A percentile compares a stretch with the other conserved stretches of the same genome.
phyloP scores from a whole-genome alignment of 305 asterid genomes.

The Fraxinus sp. region DNA sequence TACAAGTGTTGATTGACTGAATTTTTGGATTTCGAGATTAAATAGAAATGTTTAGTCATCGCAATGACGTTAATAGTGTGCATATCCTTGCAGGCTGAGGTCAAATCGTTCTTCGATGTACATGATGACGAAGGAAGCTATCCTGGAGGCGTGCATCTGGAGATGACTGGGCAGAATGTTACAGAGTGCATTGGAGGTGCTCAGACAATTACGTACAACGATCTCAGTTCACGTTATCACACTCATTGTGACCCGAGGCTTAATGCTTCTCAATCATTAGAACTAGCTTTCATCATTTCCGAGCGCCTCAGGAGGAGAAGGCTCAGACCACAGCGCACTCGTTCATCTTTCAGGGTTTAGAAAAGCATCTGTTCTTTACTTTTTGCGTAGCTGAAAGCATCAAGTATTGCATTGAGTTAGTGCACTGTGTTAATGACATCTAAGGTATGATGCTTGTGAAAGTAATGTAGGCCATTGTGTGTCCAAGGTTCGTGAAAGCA shows the following conservation, averaged over 20 bases:
- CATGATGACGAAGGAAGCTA: constrained; percentile 75
- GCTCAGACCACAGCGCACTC: constrained; percentile 34
- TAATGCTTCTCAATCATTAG: constrained; percentile 62
- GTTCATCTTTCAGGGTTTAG: constrained; percentile 23
- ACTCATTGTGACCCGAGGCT: constrained; percentile 67
- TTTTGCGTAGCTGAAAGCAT: background rate
- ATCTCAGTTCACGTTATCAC: constrained; percentile 61
- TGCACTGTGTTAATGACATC: background rate
- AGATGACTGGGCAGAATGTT: constrained; percentile 75
- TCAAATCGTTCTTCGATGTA: constrained; percentile 66
- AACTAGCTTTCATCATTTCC: constrained; percentile 58
- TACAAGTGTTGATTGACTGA: background rate
- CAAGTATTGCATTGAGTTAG: background rate
- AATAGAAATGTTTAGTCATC: background rate
- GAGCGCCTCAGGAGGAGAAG: constrained; percentile 56
- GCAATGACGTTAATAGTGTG: background rate
- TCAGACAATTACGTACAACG: constrained; percentile 55
- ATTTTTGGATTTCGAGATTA: background rate
- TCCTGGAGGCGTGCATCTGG: constrained; percentile 71
- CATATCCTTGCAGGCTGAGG: constrained; percentile 40
- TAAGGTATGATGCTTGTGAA: background rate
- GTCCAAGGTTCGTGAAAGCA: background rate
- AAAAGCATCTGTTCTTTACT: background rate
- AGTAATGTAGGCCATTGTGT: background rate
- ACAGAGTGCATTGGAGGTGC: constrained; percentile 72